Conservation (phyloP, 2,329 filamentous ascomycete species). For the Epichloe hybrida region DNA sequence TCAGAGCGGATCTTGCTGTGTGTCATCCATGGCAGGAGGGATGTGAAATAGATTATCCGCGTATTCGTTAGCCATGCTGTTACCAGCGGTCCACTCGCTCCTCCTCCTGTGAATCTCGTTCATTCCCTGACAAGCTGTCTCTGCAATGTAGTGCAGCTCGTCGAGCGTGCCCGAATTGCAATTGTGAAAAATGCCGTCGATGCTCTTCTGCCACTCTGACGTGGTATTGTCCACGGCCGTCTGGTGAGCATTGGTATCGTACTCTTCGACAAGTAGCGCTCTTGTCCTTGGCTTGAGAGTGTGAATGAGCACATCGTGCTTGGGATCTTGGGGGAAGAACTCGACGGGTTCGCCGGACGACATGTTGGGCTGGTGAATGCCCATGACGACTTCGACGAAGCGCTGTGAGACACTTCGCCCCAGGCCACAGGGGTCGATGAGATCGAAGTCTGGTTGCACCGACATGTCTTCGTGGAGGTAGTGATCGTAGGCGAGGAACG, state of each 20-base stretch:
- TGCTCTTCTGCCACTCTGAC: constrained; percentile 27
- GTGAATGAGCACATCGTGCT: constrained; percentile 13
- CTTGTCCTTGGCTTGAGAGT: constrained; percentile 14
- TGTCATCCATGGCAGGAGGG: constrained; percentile 4
- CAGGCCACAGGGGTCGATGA: constrained; percentile 27
- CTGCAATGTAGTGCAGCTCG: constrained; percentile 29
- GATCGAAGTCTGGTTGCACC: constrained; percentile 21
- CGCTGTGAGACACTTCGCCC: constrained; percentile 28
- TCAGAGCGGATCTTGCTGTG: neutral
- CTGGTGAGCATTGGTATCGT: constrained; percentile 24
- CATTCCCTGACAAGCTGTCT: constrained; percentile 30
- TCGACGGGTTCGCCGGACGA: constrained; percentile 20
- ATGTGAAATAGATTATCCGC: constrained; percentile 15
- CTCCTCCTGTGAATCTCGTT: constrained; percentile 26
- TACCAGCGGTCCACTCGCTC: constrained; percentile 17
- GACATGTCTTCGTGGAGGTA: constrained; percentile 21
- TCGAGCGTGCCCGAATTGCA: constrained; percentile 29
- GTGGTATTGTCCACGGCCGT: constrained; percentile 25
- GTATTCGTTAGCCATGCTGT: constrained; percentile 18
- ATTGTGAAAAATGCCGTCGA: constrained; percentile 31
- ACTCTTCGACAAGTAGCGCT: constrained; percentile 17
- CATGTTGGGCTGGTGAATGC: constrained; percentile 23
- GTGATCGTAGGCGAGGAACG: constrained; percentile 30
- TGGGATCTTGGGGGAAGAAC: constrained; percentile 18
- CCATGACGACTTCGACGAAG: constrained; percentile 32